These are phyloP conservation scores for Ramalina intermedia DNA, from an alignment of 495 filamentous ascomycete genomes.

Conservation along the genomic window DNA sequence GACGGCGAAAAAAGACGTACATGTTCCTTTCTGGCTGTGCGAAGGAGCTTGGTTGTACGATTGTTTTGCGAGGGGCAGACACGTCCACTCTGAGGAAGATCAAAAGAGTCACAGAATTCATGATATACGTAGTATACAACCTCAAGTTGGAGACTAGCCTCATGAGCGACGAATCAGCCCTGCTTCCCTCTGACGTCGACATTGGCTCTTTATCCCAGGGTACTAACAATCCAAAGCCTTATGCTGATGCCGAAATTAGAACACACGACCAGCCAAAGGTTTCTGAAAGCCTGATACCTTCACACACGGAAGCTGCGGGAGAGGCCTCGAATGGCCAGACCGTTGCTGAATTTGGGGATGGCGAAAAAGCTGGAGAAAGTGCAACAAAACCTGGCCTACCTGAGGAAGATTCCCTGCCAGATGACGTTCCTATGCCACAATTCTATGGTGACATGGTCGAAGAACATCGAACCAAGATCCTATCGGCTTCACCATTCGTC, in stretches of 20 bases:
- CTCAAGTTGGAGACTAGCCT: conserved; percentile 89
- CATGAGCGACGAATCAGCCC: conserved; percentile 89
- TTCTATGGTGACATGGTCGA: conserved; percentile 91
- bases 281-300: neutral
- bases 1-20: conserved; percentile 77
- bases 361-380: neutral
- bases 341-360: neutral
- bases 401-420: conserved; percentile 49
- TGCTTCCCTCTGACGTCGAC: conserved; percentile 54
- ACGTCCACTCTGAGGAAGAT: conserved; percentile 55
- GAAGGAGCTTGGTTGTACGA: conserved; percentile 90
- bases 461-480: conserved; percentile 75
- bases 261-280: neutral
- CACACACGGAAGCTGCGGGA: neutral
- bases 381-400: neutral
- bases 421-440: conserved; percentile 77
- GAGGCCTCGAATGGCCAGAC: neutral
- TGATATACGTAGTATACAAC: conserved; percentile 98
- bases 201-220: conserved; percentile 14
- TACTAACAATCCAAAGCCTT: neutral
- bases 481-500: conserved; percentile 95
- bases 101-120: conserved; percentile 93
- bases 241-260: neutral
- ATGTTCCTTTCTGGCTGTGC: conserved; percentile 87
- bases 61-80: conserved; percentile 75